A percentile compares a stretch with the other conserved stretches of the same genome.
phyloP scores from a whole-genome alignment of 306 rosid genomes.

The Mimosa bimucronata region DNA sequence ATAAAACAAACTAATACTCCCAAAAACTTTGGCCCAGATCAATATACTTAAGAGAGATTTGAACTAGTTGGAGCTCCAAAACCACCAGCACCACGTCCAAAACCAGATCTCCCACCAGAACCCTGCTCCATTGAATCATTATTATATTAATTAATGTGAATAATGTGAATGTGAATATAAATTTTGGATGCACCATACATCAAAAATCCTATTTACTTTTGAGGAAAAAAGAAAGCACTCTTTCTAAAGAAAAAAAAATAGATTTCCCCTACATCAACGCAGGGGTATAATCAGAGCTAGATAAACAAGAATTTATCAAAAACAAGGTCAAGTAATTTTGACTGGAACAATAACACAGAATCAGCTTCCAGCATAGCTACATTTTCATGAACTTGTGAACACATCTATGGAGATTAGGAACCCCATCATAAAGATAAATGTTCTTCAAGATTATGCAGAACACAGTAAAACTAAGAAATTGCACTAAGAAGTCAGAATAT shows the following conservation, averaged over 20 bases:
- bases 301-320: not conserved
- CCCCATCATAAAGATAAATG: not conserved
- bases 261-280: not conserved
- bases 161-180: not conserved
- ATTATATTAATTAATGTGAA: no score
- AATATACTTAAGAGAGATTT: slow-evolving; percentile 39
- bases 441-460: not conserved
- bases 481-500: not conserved
- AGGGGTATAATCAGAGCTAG: not conserved
- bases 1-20: not conserved
- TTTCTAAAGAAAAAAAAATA: not conserved
- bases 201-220: no score
- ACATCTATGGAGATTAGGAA: not conserved
- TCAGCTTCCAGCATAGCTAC: not conserved
- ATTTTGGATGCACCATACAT: not conserved
- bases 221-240: no score
- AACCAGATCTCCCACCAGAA: slow-evolving; percentile 70
- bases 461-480: not conserved
- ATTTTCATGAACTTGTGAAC: not conserved
- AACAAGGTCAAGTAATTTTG: not conserved
- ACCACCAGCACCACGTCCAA: slow-evolving; percentile 78
- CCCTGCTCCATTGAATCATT: slow-evolving; percentile 43
- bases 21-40: slow-evolving; percentile 23
- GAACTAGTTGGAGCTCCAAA: slow-evolving; percentile 60
- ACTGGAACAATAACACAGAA: not conserved